phyloP scores from a whole-genome alignment of 148 eudicot genomes.

The Cornus controversa region DNA sequence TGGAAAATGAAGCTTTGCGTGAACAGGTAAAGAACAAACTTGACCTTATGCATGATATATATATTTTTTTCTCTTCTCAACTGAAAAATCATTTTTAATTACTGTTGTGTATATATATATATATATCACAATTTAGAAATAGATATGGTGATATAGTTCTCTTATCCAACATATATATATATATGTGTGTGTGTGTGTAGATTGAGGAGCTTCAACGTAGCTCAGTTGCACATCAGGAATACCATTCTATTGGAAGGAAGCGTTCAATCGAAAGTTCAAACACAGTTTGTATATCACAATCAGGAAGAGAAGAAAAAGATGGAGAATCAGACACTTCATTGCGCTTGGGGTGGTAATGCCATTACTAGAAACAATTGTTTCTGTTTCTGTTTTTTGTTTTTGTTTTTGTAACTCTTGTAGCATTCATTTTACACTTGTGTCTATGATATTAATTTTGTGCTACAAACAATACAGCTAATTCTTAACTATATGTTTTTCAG shows the following conservation, averaged over 20 bases:
- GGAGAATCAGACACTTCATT: constrained; percentile 44
- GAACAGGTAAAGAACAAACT: constrained; percentile 40
- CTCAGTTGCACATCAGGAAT: constrained; percentile 28
- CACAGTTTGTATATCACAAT: constrained; percentile 20
- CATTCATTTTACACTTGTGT: too few species aligned
- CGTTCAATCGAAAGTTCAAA: constrained; percentile 19
- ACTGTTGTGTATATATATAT: not conserved
- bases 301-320: constrained; percentile 41
- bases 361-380: not conserved
- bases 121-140: not conserved
- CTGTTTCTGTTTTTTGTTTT: not conserved
- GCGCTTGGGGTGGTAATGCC: constrained; percentile 60
- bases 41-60: not conserved
- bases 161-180: not conserved
- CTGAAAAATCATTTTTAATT: not conserved
- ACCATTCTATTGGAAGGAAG: constrained; percentile 23
- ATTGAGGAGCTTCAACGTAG: constrained; percentile 49
- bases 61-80: too few species aligned
- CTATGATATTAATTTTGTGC: not conserved
- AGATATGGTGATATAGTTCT: not conserved
- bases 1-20: constrained; percentile 47
- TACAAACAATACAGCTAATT: constrained; percentile 3
- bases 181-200: too few species aligned
- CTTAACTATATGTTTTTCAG: not conserved
- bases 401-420: not conserved